Conservation (phyloP, 352 stramenopile species). For the Phytophthora syringae region DNA sequence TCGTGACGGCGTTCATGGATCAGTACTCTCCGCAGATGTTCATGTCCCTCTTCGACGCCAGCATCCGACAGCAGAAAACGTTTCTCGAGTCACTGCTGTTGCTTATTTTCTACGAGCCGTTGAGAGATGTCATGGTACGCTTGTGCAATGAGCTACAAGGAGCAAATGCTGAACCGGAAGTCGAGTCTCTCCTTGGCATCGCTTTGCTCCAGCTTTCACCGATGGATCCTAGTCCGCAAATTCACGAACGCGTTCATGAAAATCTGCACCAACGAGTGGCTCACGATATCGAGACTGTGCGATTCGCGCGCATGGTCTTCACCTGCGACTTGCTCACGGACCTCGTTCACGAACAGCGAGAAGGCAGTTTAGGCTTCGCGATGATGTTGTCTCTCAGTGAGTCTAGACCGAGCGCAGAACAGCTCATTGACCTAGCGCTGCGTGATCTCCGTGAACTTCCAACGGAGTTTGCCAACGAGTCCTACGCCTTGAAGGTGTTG, state of each 20-base stretch:
- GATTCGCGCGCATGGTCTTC: conserved; percentile 78
- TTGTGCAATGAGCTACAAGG: conserved; percentile 56
- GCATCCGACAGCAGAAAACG: conserved; percentile 30
- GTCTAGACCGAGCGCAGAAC: conserved; percentile 28
- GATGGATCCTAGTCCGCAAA: conserved; percentile 5
- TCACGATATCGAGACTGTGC: conserved; percentile 48
- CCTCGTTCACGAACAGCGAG: conserved; percentile 74
- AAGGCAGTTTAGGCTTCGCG: conserved; percentile 60
- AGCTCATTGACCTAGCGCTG: conserved; percentile 52
- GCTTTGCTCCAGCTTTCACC: conserved; percentile 68
- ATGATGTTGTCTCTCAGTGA: conserved; percentile 54
- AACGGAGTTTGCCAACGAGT: conserved; percentile 72
- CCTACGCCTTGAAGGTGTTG: conserved; percentile 75
- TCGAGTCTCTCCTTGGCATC: conserved; percentile 32
- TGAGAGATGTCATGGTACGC: conserved; percentile 64
- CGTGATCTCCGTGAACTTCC: conserved; percentile 57
- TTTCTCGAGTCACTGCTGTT: conserved; percentile 68
- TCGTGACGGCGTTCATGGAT: conserved; percentile 73
- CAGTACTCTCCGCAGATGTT: conserved; percentile 65
- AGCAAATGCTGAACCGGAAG: conserved; percentile 19
- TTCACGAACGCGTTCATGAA: conserved; percentile 21
- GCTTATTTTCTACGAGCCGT: conserved; percentile 69
- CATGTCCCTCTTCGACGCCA: conserved; percentile 54
- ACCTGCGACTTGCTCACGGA: conserved; percentile 82
- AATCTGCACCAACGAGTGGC: conserved; percentile 28